phyloP scores from a whole-genome alignment of 768 basidiomycete species.

The Naganishia antarctica region DNA sequence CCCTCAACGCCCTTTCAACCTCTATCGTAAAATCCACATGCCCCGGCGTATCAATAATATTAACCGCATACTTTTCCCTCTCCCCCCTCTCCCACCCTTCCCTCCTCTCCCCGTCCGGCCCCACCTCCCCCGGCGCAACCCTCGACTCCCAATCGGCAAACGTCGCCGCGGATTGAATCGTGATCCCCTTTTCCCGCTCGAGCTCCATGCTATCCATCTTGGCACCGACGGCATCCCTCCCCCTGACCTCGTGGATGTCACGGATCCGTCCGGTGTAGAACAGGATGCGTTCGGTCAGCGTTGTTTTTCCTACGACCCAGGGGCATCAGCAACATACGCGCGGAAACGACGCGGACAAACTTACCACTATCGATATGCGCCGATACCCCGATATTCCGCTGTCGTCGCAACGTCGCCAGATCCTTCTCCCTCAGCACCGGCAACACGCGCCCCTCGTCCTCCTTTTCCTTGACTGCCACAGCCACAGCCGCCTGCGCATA shows the following conservation, averaged over 20 bases:
- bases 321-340: too few species aligned
- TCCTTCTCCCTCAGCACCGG: constrained; percentile 60
- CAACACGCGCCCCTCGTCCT: constrained; percentile 46
- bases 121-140: constrained; percentile 55
- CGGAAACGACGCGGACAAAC: neutral
- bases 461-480: constrained; percentile 34
- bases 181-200: constrained; percentile 97
- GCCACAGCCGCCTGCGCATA: constrained; percentile 32
- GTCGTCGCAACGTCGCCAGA: constrained; percentile 60
- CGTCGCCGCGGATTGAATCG: constrained; percentile 96
- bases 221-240: constrained; percentile 89
- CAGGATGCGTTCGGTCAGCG: constrained; percentile 88
- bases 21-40: constrained; percentile 99
- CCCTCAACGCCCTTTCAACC: constrained; percentile 91
- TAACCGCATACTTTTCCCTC: constrained; percentile 78
- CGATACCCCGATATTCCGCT: constrained; percentile 87
- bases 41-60: constrained; percentile 98
- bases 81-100: constrained; percentile 51
- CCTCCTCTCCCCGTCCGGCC: constrained; percentile 25
- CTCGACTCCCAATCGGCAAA: constrained; percentile 92
- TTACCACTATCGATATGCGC: constrained; percentile 56
- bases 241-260: constrained; percentile 95
- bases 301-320: constrained; percentile 98
- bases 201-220: constrained; percentile 99
- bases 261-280: constrained; percentile 94